phyloP scores from a whole-genome alignment of 768 basidiomycete genomes.

The Phanerodontia chrysosporium region DNA sequence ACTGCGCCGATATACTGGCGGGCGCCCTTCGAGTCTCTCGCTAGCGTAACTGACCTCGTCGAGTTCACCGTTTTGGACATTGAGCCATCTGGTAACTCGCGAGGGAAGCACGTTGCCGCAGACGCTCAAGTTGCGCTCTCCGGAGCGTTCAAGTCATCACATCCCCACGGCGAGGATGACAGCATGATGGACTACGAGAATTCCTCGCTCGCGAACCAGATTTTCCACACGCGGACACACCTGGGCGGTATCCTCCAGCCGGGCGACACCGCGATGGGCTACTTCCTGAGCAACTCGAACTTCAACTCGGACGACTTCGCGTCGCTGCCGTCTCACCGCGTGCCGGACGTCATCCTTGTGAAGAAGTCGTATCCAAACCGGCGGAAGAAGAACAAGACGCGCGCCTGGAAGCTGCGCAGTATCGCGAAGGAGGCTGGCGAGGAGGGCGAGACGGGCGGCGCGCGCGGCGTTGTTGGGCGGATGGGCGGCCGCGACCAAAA shows the following conservation, averaged over 20 bases:
- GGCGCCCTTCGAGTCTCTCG: conserved; percentile 81
- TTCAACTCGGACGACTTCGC: conserved; percentile 91
- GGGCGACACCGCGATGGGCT: conserved; percentile 90
- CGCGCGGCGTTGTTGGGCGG: conserved; percentile 83
- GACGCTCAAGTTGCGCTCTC: conserved; percentile 88
- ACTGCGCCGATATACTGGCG: conserved; percentile 84
- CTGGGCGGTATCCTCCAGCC: conserved; percentile 92
- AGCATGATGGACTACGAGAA: conserved; percentile 62
- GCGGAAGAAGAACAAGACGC: conserved; percentile 81
- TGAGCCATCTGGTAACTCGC: conserved; percentile 70
- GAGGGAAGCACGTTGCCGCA: conserved; percentile 79
- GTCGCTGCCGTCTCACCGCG: conserved; percentile 52
- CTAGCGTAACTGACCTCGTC: conserved; percentile 77
- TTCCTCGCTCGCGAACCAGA: conserved; percentile 60
- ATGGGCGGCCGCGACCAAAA: conserved; percentile 86
- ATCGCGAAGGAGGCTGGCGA: conserved; percentile 92
- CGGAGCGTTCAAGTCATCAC: conserved; percentile 66
- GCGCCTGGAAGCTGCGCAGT: conserved; percentile 85
- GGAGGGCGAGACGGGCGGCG: conserved; percentile 73
- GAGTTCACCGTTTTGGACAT: conserved; percentile 96
- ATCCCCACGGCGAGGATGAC: conserved; percentile 40
- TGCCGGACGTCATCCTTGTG: conserved; percentile 91
- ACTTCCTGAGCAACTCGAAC: conserved; percentile 83
- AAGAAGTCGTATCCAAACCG: conserved; percentile 95
- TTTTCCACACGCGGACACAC: conserved; percentile 95